A percentile compares a stretch with the other conserved stretches of the same genome.
Evolutionary conservation across 1,139 yeast genomes (phyloP).

Genomic region (Saccharomyces hybrid): DNA sequence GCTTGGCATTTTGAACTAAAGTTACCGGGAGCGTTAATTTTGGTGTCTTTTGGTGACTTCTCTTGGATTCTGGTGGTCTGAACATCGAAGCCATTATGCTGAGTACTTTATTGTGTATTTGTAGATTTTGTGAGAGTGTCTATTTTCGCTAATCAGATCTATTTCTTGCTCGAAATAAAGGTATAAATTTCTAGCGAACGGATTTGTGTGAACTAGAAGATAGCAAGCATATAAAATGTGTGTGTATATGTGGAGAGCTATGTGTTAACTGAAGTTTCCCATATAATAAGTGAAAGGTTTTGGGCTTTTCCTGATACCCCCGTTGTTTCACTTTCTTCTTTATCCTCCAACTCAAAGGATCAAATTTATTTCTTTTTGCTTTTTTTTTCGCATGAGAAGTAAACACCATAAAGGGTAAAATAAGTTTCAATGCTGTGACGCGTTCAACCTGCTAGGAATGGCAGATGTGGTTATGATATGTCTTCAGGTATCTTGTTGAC

Average conservation of each 20-base stretch:
- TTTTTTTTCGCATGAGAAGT: neutral
- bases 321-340: neutral
- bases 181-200: neutral
- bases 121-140: neutral
- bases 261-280: neutral
- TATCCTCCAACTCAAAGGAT: neutral
- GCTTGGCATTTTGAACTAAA: constrained; percentile 10
- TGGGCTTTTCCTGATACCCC: neutral
- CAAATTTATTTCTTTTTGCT: neutral
- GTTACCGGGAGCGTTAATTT: constrained; percentile 23
- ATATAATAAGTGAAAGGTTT: neutral
- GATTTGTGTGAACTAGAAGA: neutral
- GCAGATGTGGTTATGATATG: neutral
- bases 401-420: neutral
- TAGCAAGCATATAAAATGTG: neutral
- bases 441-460: neutral
- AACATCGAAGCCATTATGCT: constrained; percentile 28
- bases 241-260: neutral
- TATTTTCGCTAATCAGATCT: neutral
- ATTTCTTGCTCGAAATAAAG: neutral
- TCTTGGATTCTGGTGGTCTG: constrained; percentile 28
- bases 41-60: constrained; percentile 25
- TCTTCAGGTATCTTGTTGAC: too few relatives aligned
- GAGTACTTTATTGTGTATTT: neutral
- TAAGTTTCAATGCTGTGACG: neutral